Conservation (phyloP, 768 basidiomycete species). For the Grammothele lineata region DNA sequence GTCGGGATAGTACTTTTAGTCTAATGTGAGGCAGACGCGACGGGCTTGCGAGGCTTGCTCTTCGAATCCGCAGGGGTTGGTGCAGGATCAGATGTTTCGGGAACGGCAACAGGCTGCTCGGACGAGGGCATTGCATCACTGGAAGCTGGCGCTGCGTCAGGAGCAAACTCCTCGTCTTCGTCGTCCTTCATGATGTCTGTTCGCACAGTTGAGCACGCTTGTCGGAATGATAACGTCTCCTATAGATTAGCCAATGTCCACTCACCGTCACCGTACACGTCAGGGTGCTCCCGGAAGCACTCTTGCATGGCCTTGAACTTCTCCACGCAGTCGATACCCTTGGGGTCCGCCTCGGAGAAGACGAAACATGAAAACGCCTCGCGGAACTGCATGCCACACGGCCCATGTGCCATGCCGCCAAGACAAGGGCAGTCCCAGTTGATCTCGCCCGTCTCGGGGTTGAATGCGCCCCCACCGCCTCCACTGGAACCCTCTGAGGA, state of each 20-base stretch:
- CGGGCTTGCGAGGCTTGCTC: slow-evolving; percentile 2
- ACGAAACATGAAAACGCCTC: slow-evolving; percentile 98
- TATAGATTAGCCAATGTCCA: slow-evolving; percentile 2
- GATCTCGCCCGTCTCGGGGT: slow-evolving; percentile 97
- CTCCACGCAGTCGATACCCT: slow-evolving; percentile 96
- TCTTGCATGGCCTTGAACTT: slow-evolving; percentile 97
- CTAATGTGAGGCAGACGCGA: slow-evolving; percentile 4
- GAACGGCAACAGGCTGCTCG: too few species aligned
- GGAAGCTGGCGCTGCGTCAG: background rate
- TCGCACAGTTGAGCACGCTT: too few species aligned
- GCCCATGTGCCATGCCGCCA: slow-evolving; percentile 97
- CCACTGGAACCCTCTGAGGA: slow-evolving; percentile 22
- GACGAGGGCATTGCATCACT: too few species aligned
- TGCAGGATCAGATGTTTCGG: too few species aligned
- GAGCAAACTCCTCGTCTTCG: slow-evolving; percentile 41
- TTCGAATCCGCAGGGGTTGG: slow-evolving; percentile 1
- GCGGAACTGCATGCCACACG: slow-evolving; percentile 90
- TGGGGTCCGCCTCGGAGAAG: slow-evolving; percentile 89
- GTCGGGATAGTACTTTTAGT: slow-evolving; percentile 11
- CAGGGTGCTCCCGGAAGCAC: slow-evolving; percentile 95
- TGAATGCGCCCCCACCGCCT: slow-evolving; percentile 58
- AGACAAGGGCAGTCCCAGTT: slow-evolving; percentile 99
- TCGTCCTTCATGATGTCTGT: slow-evolving; percentile 70
- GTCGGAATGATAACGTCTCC: slow-evolving; percentile 8
- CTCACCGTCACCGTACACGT: slow-evolving; percentile 92